A percentile compares a stretch with the other conserved stretches of the same genome.
Conservation (phyloP, 2,329 filamentous ascomycete genomes). For the Ophiocordyceps robertsii region DNA sequence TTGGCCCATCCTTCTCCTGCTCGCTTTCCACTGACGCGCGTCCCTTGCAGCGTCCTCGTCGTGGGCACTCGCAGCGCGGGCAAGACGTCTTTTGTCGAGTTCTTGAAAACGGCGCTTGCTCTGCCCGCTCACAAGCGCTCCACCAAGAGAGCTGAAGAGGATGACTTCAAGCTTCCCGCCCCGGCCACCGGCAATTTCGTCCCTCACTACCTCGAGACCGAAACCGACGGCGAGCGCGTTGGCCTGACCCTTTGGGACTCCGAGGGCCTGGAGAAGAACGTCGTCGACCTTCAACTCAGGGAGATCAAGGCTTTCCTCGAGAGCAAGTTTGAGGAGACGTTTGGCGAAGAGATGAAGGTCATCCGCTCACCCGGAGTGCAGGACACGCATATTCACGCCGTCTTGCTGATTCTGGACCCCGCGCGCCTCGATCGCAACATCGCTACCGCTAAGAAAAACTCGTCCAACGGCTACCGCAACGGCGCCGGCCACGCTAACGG, state of each 20-base stretch:
- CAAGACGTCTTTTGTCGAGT: slow-evolving; percentile 95
- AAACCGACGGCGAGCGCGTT: slow-evolving; percentile 83
- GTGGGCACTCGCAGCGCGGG: slow-evolving; percentile 78
- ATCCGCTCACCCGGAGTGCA: slow-evolving; percentile 81
- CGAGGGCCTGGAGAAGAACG: slow-evolving; percentile 82
- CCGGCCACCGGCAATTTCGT: slow-evolving; percentile 59
- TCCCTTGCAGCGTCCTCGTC: slow-evolving; percentile 59
- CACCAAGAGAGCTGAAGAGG: slow-evolving; percentile 40
- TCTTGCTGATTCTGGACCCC: slow-evolving; percentile 85
- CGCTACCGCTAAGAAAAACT: slow-evolving; percentile 44
- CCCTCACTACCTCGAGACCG: slow-evolving; percentile 83
- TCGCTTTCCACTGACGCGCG: slow-evolving; percentile 2
- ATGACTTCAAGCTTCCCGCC: slow-evolving; percentile 39
- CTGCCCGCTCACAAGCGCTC: slow-evolving; percentile 67
- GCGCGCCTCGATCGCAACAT: slow-evolving; percentile 74
- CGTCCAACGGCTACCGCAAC: slow-evolving; percentile 36
- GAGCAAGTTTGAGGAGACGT: slow-evolving; percentile 97
- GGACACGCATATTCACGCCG: slow-evolving; percentile 95
- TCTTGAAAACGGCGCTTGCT: slow-evolving; percentile 75
- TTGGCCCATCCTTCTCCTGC: too few species aligned
- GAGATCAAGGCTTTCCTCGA: slow-evolving; percentile 89
- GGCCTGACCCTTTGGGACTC: slow-evolving; percentile 96
- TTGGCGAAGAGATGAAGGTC: slow-evolving; percentile 95
- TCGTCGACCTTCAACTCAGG: slow-evolving; percentile 86
- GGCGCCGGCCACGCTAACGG: slow-evolving; percentile 31